A percentile compares a stretch with the other conserved stretches of the same genome.
phyloP scores from a whole-genome alignment of 805 yeast species.

The Nadsonia fulvescens region DNA sequence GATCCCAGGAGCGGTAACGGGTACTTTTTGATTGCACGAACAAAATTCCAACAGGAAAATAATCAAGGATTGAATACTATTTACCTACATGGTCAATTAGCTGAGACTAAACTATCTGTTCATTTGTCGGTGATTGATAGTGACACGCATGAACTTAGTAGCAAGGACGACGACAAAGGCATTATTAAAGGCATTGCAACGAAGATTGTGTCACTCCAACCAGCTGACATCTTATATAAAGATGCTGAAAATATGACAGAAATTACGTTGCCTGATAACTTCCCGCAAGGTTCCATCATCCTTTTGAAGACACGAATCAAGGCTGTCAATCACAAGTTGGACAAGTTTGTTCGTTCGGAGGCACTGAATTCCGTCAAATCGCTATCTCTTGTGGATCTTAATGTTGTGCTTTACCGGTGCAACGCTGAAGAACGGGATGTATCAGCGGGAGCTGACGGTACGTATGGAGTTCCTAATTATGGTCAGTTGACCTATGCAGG shows the following conservation, averaged over 20 bases:
- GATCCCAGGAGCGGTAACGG: constrained; percentile 78
- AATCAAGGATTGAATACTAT: constrained; percentile 17
- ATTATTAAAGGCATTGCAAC: constrained; percentile 48
- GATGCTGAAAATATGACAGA: constrained; percentile 27
- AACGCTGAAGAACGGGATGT: constrained; percentile 80
- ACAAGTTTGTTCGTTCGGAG: constrained; percentile 50
- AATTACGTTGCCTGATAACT: constrained; percentile 39
- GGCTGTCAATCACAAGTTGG: constrained; percentile 47
- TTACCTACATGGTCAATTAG: constrained; percentile 18
- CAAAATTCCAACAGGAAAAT: constrained; percentile 40
- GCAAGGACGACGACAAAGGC: constrained; percentile 11
- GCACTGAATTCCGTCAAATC: constrained; percentile 55
- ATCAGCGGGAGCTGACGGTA: constrained; percentile 53
- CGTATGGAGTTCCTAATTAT: constrained; percentile 52
- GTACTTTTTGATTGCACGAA: constrained; percentile 72
- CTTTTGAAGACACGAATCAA: constrained; percentile 56
- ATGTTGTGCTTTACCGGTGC: constrained; percentile 55
- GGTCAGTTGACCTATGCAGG: constrained; percentile 79
- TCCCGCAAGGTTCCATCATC: constrained; percentile 85
- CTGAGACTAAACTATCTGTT: constrained; percentile 37
- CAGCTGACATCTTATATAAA: constrained; percentile 30
- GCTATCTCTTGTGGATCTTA: constrained; percentile 50
- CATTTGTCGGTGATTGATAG: constrained; percentile 37
- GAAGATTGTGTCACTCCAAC: constrained; percentile 31
- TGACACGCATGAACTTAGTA: constrained; percentile 19